These are phyloP conservation scores for Pythium insidiosum DNA, from an alignment of 352 stramenopile species.

Conservation along the genomic window DNA sequence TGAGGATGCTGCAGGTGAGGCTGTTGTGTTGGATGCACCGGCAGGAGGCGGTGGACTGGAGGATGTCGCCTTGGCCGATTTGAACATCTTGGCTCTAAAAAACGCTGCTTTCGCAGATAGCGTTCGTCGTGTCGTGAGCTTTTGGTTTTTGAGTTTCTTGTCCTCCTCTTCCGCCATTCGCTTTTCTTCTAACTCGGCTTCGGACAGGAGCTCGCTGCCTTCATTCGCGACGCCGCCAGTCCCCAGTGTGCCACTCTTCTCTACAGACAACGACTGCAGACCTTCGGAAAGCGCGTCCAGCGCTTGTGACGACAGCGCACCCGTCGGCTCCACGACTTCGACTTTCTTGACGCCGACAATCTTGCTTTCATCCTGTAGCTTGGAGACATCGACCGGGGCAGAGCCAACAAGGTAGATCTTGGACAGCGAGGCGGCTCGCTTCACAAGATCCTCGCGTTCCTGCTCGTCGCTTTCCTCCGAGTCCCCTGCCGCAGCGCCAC, in stretches of 20 bases:
- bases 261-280: constrained; percentile 56
- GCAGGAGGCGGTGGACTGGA: not conserved
- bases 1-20: too few species aligned
- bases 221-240: not conserved
- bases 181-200: constrained; percentile 80
- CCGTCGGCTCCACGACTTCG: constrained; percentile 60
- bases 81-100: constrained; percentile 79
- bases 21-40: not conserved
- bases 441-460: constrained; percentile 43
- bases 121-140: constrained; percentile 51
- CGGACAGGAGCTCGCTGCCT: constrained; percentile 40
- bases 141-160: constrained; percentile 72
- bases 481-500: constrained; percentile 5
- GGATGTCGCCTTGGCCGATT: constrained; percentile 3
- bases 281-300: constrained; percentile 72
- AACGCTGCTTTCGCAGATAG: constrained; percentile 57
- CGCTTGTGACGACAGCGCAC: constrained; percentile 64
- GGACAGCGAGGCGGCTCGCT: constrained; percentile 61
- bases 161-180: constrained; percentile 85
- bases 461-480: constrained; percentile 10
- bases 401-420: constrained; percentile 84
- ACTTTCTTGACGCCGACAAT: constrained; percentile 73
- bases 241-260: constrained; percentile 29
- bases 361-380: constrained; percentile 71
- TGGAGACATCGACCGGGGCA: constrained; percentile 71